Base-by-base conservation (phyloP, 371 early-diverging fungal genomes). In the Mortierella sp. region DNA sequence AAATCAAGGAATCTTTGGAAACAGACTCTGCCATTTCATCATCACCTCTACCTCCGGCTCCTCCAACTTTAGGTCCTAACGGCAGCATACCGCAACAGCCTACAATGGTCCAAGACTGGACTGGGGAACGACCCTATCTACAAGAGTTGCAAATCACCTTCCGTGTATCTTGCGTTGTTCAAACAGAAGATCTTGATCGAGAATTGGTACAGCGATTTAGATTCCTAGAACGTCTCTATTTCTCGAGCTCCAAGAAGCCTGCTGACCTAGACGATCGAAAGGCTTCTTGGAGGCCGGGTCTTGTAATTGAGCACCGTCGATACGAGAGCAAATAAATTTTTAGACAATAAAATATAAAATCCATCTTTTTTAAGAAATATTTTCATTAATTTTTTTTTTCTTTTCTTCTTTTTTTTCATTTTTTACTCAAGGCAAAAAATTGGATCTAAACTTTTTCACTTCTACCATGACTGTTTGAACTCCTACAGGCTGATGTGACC, bases 381-480 rank as follows among this genome's bases (percentile, higher is more conserved):
- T 28, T 2, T 28, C 2, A 28, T 28, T 28, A 28, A 28, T 28
- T 16, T 38, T 58, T 58, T 19, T 32, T n/a, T 53, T 36, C 33
- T 53, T 32, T 36, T 65, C 22, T 53, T 41, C 24, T 21, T 45
- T 43, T 13, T 15, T 43, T 43, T 43, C 2, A 3, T 15, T 43
- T 43, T 43, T 15, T 43, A 9, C 43, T 53, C 45, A 80, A 0
- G 80, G 75, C 41, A 71, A 93, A 85, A 93, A 94, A 57, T 92
- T 91, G 58, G 91, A 91, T 72, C 94, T 87, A 72, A 93, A 95
- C 82, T 93, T 94, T 84, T 95, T 95, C 72, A 97, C 93, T 74
- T 97, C 97, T 0, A 95, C 94, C 95, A 97, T 94, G 21, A 97
- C 92, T 8, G 92, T 94, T 73, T 97, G 97, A 22, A 96, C 87